Conservation (phyloP, 768 basidiomycete genomes). For the Trametes cinnabarina region DNA sequence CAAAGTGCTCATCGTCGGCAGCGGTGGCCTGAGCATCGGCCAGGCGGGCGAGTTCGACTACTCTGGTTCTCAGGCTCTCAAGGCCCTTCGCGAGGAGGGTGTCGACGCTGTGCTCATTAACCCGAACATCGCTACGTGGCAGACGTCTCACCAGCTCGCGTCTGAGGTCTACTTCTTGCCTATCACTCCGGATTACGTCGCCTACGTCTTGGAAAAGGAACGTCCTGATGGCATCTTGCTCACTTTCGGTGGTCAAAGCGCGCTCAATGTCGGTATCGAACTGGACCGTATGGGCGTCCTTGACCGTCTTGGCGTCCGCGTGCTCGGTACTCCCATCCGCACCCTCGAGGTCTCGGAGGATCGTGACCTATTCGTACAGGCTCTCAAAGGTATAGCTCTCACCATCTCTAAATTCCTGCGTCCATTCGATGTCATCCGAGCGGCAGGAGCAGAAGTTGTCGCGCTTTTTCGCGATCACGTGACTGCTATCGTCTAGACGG, state of each 20-base stretch:
- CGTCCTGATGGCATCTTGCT: constrained; percentile 95
- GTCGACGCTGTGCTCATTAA: constrained; percentile 94
- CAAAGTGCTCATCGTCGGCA: constrained; percentile 95
- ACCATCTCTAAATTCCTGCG: background rate
- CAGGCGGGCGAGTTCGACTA: constrained; percentile 99
- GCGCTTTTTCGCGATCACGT: background rate
- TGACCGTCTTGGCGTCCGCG: constrained; percentile 88
- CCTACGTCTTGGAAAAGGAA: constrained; percentile 98
- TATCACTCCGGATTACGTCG: constrained; percentile 95
- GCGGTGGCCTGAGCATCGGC: constrained; percentile 93
- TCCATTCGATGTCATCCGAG: background rate
- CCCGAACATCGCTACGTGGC: constrained; percentile 99
- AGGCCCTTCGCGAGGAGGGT: constrained; percentile 94
- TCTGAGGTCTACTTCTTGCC: constrained; percentile 97
- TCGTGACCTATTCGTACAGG: constrained; percentile 92
- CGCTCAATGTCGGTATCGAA: constrained; percentile 95
- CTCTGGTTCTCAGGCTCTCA: constrained; percentile 97
- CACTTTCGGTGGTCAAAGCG: constrained; percentile 97
- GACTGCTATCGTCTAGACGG: background rate
- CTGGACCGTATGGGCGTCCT: constrained; percentile 96
- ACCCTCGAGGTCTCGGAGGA: constrained; percentile 98
- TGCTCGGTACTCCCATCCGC: constrained; percentile 91
- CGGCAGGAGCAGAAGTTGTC: background rate
- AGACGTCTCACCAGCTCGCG: constrained; percentile 96
- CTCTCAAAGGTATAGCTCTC: constrained; percentile 75